Evolutionary conservation across 2,329 filamentous ascomycete species (phyloP).

Genomic region (Massarina eburnea): DNA sequence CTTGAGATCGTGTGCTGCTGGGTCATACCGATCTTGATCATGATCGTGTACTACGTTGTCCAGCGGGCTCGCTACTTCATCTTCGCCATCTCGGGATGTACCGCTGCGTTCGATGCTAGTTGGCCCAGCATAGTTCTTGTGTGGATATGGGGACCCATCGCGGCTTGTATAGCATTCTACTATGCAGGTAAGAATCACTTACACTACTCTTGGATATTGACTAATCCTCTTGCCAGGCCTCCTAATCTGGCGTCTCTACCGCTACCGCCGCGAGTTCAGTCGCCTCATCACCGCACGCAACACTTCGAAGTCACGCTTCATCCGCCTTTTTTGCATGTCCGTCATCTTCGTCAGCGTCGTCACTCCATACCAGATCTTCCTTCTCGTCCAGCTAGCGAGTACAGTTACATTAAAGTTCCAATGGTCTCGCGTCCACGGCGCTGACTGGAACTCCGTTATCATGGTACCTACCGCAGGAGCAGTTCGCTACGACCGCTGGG

Average conservation of each 20-base stretch:
- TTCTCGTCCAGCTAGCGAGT: conserved; percentile 42
- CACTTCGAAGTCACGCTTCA: conserved; percentile 61
- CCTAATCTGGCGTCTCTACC: conserved; percentile 61
- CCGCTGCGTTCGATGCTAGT: conserved; percentile 54
- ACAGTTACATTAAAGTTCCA: conserved; percentile 48
- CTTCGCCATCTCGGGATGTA: conserved; percentile 61
- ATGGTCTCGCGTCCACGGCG: conserved; percentile 57
- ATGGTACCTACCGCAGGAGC: conserved; percentile 49
- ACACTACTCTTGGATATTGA: neutral
- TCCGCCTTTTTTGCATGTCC: conserved; percentile 62
- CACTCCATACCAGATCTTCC: conserved; percentile 56
- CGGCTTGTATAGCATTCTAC: conserved; percentile 55
- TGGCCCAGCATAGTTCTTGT: conserved; percentile 60
- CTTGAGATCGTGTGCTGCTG: conserved; percentile 61
- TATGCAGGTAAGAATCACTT: conserved; percentile 57
- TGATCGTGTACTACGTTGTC: conserved; percentile 61
- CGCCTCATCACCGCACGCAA: conserved; percentile 56
- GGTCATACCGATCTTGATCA: conserved; percentile 56
- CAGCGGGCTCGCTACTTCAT: conserved; percentile 62
- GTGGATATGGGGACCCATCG: conserved; percentile 58
- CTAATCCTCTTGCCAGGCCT: conserved; percentile 49
- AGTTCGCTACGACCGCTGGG: conserved; percentile 60
- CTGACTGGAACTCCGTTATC: conserved; percentile 53
- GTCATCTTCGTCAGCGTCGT: conserved; percentile 52
- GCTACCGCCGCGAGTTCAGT: conserved; percentile 61